Evolutionary conservation across 306 rosid species (phyloP), one percentile per base, ranked within the genome.

Genomic region (Alnus rubra): DNA sequence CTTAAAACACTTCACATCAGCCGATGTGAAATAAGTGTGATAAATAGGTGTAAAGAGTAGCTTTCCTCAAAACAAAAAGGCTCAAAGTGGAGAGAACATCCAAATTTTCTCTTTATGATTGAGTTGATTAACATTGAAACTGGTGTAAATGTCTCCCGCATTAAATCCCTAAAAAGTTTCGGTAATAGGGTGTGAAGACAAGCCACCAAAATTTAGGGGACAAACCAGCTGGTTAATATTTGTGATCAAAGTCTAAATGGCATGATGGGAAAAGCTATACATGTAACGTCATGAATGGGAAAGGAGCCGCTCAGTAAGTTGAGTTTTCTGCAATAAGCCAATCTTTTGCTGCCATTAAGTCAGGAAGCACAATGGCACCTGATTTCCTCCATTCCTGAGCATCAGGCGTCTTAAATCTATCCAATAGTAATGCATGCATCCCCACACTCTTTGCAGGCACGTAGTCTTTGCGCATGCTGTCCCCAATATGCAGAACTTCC

Each of bases 391-490:
- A 90, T 58, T 87, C 92, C 75, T 74, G 81, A 8, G 98, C 99
- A 33, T 95, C 99, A 35, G 91, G 82, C 18, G 99, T 95, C 87
- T 91, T 89, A 47, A 95, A 95, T 69, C 99, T 90, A 82, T 95
- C 98, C 87, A 95, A 71, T 67, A 95, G 76, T 31, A 95, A 33
- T 28, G 91, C 98, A 75, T 89, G 98, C 98, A 91, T 90, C 59
- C 97, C 99, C 72, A 95, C 82, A 82, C 93, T 95, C 89, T 78
- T 93, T 31, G 99, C 96, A 8, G 99, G 98, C 19, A 90, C 77
- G 37, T 89, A 90, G 83, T 95, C 99, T 78, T 95, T 95, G 72
- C 98, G 94, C 72, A 91, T 84, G 90, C 99, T 95, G 83, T 95
- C 99, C 55, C 99, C 98, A 2, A 95, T 90, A 53, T 95, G 98